phyloP scores from a whole-genome alignment of 768 basidiomycete genomes.

The Rhodotorula kratochvilovae region DNA sequence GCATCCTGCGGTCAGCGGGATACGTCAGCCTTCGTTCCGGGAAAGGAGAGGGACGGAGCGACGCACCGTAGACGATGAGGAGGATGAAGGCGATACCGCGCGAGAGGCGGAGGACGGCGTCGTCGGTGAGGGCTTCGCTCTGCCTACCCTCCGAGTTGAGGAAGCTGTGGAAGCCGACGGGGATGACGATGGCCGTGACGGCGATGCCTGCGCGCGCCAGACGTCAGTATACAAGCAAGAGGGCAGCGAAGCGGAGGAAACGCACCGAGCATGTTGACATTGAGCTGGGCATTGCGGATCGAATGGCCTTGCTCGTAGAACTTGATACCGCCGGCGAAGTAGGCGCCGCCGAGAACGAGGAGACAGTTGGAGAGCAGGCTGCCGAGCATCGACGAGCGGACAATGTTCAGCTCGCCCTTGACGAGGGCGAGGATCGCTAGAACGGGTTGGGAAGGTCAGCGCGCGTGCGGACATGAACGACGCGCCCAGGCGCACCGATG shows the following conservation, averaged over 20 bases:
- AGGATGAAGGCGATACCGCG: slow-evolving; percentile 59
- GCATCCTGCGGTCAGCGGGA: neutral
- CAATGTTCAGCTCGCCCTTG: slow-evolving; percentile 71
- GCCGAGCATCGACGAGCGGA: slow-evolving; percentile 72
- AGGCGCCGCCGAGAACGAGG: neutral
- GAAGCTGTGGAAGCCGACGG: slow-evolving; percentile 62
- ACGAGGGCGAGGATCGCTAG: slow-evolving; percentile 65
- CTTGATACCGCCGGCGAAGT: slow-evolving; percentile 25
- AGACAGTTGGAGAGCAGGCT: slow-evolving; percentile 71
- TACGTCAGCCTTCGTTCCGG: slow-evolving; percentile 46
- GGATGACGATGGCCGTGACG: slow-evolving; percentile 40
- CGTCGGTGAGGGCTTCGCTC: slow-evolving; percentile 6
- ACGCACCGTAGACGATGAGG: slow-evolving; percentile 61
- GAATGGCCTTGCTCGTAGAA: slow-evolving; percentile 43
- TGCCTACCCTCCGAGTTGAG: neutral
- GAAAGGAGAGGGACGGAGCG: slow-evolving; percentile 69
- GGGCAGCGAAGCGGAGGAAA: neutral
- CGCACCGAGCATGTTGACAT: slow-evolving; percentile 41
- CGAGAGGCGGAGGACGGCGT: slow-evolving; percentile 35
- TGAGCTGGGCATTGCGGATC: slow-evolving; percentile 40
- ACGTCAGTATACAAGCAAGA: neutral
- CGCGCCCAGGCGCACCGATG: slow-evolving; percentile 31
- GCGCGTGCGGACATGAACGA: neutral
- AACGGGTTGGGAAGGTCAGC: neutral
- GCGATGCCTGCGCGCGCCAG: slow-evolving; percentile 5